These are phyloP conservation scores for Salisapilia sapeloensis DNA, from an alignment of 352 stramenopile genomes.

Conservation along the genomic window DNA sequence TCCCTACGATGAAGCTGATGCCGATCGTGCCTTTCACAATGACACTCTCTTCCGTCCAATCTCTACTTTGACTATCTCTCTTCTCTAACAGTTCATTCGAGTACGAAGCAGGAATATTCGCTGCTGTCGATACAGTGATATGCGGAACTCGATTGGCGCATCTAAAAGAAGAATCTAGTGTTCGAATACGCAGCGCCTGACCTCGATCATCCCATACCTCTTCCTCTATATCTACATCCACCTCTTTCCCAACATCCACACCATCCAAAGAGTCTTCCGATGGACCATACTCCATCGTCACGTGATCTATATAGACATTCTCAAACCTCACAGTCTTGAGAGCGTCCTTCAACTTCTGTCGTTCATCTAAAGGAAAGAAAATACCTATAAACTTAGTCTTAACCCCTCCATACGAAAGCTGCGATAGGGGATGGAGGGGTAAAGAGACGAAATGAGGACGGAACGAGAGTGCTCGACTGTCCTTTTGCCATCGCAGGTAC, in stretches of 20 bases:
- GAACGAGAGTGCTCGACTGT: slow-evolving; percentile 9
- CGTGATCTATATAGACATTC: slow-evolving; percentile 33
- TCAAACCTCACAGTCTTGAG: too few relatives aligned
- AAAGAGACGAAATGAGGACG: too few relatives aligned
- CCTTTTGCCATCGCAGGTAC: slow-evolving; percentile 41
- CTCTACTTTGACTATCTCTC: slow-evolving; percentile 6
- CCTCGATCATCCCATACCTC: slow-evolving; percentile 22
- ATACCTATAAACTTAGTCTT: too few relatives aligned
- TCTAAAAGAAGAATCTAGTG: slow-evolving; percentile 11
- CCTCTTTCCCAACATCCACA: slow-evolving; percentile 19
- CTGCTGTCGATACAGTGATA: slow-evolving; percentile 34
- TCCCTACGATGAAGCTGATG: too few relatives aligned
- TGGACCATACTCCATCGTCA: slow-evolving; percentile 47
- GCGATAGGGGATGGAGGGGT: too few relatives aligned
- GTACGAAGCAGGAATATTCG: slow-evolving; percentile 28
- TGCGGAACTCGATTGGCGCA: slow-evolving; percentile 40
- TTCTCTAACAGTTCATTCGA: slow-evolving; percentile 42
- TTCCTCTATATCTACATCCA: slow-evolving; percentile 13
- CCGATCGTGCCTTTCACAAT: too few relatives aligned
- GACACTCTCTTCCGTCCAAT: too few relatives aligned
- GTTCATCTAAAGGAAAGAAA: slow-evolving; percentile 1
- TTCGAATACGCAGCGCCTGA: slow-evolving; percentile 34
- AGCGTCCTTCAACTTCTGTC: not conserved
- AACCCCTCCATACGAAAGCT: too few relatives aligned
- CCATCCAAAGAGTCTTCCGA: slow-evolving; percentile 26